Evolutionary conservation across 345 rosid genomes (phyloP).

Genomic region (Citrus sp.): DNA sequence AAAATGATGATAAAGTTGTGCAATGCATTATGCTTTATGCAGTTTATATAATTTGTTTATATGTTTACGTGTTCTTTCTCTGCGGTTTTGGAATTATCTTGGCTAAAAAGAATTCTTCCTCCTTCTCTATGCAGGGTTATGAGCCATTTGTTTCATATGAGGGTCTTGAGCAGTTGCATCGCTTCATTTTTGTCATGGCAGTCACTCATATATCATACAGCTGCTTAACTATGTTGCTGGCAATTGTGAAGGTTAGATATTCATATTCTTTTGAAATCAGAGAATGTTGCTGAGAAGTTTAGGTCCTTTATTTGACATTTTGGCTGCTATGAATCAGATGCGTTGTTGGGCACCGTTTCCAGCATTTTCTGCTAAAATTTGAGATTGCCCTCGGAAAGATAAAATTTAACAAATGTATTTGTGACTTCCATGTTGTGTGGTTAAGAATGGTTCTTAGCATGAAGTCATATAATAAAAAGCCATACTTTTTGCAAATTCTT

Average conservation of each 20-base stretch:
- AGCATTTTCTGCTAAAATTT: neutral
- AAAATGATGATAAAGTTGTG: neutral
- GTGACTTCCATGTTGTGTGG: neutral
- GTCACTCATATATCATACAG: conserved; percentile 90
- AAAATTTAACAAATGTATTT: neutral
- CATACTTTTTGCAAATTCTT: neutral
- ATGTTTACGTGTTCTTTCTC: neutral
- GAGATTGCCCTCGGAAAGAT: neutral
- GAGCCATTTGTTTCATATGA: conserved; percentile 94
- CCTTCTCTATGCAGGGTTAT: conserved; percentile 46
- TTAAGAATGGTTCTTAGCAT: neutral
- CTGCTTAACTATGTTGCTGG: conserved; percentile 93
- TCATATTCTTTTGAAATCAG: neutral
- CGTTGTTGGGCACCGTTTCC: neutral
- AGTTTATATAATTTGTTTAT: neutral
- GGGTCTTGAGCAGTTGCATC: conserved; percentile 91
- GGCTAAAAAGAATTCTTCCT: conserved; percentile 10
- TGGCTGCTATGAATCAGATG: neutral
- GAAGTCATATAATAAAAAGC: neutral
- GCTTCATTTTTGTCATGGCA: conserved; percentile 98
- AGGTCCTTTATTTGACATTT: neutral
- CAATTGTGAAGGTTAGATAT: conserved; percentile 74
- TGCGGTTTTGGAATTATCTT: neutral
- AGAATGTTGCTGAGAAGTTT: neutral
- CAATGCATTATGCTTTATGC: neutral